Conservation (phyloP, 192 early-diverging fungal genomes). For the Thoreauomyces humboldtii region DNA sequence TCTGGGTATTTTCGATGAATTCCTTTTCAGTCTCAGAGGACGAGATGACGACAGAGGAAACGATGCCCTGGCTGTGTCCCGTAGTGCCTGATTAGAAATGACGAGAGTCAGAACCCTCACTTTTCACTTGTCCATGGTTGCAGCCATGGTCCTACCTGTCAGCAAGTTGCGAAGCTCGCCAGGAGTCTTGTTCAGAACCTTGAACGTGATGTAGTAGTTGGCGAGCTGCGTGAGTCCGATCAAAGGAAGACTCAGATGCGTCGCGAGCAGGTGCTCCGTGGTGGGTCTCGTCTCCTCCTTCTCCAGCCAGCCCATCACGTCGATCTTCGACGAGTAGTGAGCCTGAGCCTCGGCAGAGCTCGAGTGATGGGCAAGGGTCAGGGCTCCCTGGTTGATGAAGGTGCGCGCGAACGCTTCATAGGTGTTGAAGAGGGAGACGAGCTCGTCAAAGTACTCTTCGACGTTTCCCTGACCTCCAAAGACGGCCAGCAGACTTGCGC, state of each 20-base stretch:
- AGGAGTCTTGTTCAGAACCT: constrained; percentile 49
- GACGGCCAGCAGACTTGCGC: constrained; percentile 72
- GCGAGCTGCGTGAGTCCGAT: constrained; percentile 89
- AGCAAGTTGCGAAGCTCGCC: constrained; percentile 47
- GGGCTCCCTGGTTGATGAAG: constrained; percentile 62
- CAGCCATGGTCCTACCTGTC: constrained; percentile 49
- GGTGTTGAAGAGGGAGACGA: constrained; percentile 73
- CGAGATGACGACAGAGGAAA: constrained; percentile 80
- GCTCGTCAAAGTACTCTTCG: constrained; percentile 92
- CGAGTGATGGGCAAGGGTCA: constrained; percentile 65
- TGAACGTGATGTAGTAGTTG: constrained; percentile 83
- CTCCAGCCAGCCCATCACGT: constrained; percentile 82
- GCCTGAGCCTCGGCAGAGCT: constrained; percentile 31
- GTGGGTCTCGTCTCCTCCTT: constrained; percentile 75
- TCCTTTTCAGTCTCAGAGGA: constrained; percentile 73
- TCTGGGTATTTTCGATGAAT: constrained; percentile 71
- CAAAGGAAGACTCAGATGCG: constrained; percentile 79
- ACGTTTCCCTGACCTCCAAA: constrained; percentile 97
- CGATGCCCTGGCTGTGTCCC: constrained; percentile 91
- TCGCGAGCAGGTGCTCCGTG: constrained; percentile 74
- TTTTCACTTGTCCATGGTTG: no score
- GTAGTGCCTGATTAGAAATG: constrained; percentile 54
- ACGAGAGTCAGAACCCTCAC: neutral
- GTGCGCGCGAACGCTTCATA: constrained; percentile 74
- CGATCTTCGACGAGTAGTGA: constrained; percentile 48